Evolutionary conservation across 1,139 yeast species (phyloP), one percentile per base, ranked within the genome.

Genomic region (Sugiyamaella japonica): DNA sequence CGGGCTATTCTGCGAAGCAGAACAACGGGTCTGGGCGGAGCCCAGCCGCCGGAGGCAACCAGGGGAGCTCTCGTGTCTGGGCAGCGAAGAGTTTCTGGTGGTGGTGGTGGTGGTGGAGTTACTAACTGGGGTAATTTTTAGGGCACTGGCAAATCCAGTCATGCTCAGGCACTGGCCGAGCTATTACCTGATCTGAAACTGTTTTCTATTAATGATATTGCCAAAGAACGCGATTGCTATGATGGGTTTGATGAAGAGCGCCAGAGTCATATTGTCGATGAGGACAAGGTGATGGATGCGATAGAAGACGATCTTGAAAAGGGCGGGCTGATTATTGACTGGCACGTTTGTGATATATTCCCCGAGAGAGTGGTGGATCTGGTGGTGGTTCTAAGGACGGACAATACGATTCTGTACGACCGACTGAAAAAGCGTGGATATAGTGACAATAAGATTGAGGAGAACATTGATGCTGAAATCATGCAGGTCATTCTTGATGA

Each of bases 341-440:
- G 99, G 99, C 99, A 93, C 69, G 93, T 93, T 51, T 90, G 97
- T 71, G 99, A 93, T 65, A 80, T 89, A 17, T 93, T 93, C 67
- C 99, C 99, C 0, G 97, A 90, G 68, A 76, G 96, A 62, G 79
- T 90, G 67, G 87, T 95, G 50, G 99, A 93, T 69, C 77, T 93
- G 57, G 98, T 93, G 7, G 87, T 90, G 41, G 99, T 95, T 1
- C 77, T 93, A 53, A 77, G 95, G 61, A 84, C 96, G 29, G 86
- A 87, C 63, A 89, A 88, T 64, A 75, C 84, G 5, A 69, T 77
- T 1, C 78, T 95, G 40, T 86, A 79, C 68, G 96, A 89, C 58
- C 77, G 99, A 62, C 76, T 93, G 62, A 76, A 77, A 61, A 80
- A 81, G 59, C 67, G 78, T 69, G 86, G 85, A 5, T 93, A 93